Base-by-base conservation (phyloP, 1,284 basidiomycete genomes). In the Leccinum angustisporum region DNA sequence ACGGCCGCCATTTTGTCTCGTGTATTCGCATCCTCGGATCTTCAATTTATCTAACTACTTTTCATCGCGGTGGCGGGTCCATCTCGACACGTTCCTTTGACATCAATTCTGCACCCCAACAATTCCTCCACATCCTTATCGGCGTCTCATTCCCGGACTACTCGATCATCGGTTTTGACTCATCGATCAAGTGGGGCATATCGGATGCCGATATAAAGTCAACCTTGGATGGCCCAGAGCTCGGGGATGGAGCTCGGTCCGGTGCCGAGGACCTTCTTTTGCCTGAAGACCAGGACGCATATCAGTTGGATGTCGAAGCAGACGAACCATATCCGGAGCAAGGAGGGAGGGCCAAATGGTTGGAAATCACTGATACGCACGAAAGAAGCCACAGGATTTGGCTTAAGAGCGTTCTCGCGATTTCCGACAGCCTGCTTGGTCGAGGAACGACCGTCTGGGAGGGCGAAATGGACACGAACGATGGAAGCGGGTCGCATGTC, bases 401-500 rank as follows among this genome's bases (percentile, higher is more conserved):
- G 27, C 60, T 61, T 5, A 38, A 4, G 11, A 60, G 10, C 0
- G 4, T 61, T 4, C 36, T 63, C 1, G n/a, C 21, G 1, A 58
- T 63, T 4, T 58, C 62, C 8, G 54, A 63, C 38, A 63, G 34
- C 40, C 33, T 63, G 8, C 5, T 52, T 18, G 36, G 61, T 38
- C 40, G 8, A n/a, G 61, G 62, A 4, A 62, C n/a, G 6, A 62
- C 38, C 1, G 54, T 63, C 13, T 63, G 61, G 62, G 27, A 62
- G 34, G 62, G 61, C 3, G n/a, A 56, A 38, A n/a, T 56, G 3
- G 33, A 59, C 2, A n/a, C 2, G 14, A 30, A 9, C 2, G 8
- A 34, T 34, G 11, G 9, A 48, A 21, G 21, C 11, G 11, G 21
- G 46, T 48, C 36, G 11, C 8, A 14, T 3, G 31, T 64, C 1